A percentile compares a stretch with the other conserved stretches of the same genome.
These are phyloP conservation scores for Harringtonia lauricola DNA, from an alignment of 2,329 filamentous ascomycete genomes.

Conservation along the genomic window DNA sequence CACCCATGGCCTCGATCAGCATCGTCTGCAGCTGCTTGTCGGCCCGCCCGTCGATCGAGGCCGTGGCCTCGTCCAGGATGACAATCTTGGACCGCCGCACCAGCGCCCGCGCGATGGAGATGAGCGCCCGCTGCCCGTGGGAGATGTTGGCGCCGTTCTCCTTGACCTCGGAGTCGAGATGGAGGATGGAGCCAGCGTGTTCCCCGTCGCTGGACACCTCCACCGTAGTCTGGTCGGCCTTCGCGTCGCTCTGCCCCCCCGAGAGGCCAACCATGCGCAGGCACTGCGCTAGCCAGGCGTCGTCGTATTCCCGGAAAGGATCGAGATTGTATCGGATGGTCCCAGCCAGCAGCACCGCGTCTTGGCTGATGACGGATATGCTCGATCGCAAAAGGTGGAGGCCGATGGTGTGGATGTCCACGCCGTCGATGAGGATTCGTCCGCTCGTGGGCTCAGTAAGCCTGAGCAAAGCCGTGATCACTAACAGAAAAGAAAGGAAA, in stretches of 20 bases:
- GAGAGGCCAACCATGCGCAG: too few species aligned
- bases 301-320: conserved; percentile 87
- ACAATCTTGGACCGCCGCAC: conserved; percentile 94
- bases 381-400: conserved; percentile 79
- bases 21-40: conserved; percentile 49
- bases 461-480: conserved; percentile 87
- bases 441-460: conserved; percentile 84
- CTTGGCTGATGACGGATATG: conserved; percentile 93
- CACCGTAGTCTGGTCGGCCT: too few species aligned
- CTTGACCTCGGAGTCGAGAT: conserved; percentile 81
- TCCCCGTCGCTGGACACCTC: conserved; percentile 83
- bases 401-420: conserved; percentile 86
- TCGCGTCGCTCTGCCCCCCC: too few species aligned
- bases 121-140: conserved; percentile 85
- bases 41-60: conserved; percentile 58
- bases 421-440: conserved; percentile 75
- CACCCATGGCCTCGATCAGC: not conserved
- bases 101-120: conserved; percentile 86
- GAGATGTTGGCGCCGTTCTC: conserved; percentile 97
- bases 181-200: conserved; percentile 86
- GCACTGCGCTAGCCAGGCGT: too few species aligned
- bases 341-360: conserved; percentile 74
- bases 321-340: conserved; percentile 85
- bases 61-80: conserved; percentile 92
- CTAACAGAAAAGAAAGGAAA: too few species aligned